Conservation (phyloP, 2,329 filamentous ascomycete genomes). For the Fusarium acutatum region DNA sequence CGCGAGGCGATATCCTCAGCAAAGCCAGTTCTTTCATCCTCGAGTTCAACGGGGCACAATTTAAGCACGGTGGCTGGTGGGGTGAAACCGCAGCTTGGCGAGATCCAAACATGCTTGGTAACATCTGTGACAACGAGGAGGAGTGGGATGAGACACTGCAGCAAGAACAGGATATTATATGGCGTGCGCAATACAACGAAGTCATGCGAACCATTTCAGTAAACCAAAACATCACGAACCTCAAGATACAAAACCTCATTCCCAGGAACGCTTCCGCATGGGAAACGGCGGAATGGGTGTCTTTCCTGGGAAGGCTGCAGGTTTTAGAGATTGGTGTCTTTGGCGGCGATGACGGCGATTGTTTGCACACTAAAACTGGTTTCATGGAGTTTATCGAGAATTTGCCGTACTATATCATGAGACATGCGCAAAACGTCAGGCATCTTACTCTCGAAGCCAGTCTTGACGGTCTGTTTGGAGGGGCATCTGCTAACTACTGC, state of each 20-base stretch:
- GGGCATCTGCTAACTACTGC: rapidly evolving
- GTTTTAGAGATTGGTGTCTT: neutral
- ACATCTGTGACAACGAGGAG: neutral
- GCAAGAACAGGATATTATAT: neutral
- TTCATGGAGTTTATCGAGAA: neutral
- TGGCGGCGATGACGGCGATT: neutral
- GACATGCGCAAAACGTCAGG: neutral
- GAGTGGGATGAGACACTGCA: neutral
- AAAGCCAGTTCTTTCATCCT: neutral
- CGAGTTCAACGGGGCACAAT: neutral
- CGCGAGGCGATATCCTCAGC: neutral
- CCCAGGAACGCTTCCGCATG: neutral
- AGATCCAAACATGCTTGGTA: too few relatives aligned
- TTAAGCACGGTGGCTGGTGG: neutral
- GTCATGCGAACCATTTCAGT: neutral
- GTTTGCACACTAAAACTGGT: rapidly evolving
- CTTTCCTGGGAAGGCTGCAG: neutral
- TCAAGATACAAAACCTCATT: neutral
- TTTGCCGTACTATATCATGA: neutral
- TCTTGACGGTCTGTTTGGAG: neutral
- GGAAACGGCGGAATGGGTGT: neutral
- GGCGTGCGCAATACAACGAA: constrained; percentile 1
- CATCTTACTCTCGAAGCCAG: neutral
- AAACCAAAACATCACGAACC: neutral
- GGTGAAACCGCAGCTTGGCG: rapidly evolving